phyloP scores from a whole-genome alignment of 1,284 basidiomycete genomes.

The Malassezia caprae region DNA sequence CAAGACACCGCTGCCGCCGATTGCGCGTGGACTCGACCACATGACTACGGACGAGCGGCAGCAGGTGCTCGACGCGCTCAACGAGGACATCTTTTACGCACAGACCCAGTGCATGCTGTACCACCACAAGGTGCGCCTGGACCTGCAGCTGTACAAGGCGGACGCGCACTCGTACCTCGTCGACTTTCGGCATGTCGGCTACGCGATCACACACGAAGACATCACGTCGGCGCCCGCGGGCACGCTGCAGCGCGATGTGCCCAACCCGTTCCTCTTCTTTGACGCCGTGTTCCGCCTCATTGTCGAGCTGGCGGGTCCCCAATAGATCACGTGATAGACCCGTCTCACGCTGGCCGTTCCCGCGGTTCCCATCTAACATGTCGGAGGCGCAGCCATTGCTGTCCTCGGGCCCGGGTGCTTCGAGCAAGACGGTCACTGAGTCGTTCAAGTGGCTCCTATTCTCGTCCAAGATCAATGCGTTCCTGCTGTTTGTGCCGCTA shows the following conservation, averaged over 20 bases:
- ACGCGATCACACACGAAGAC: constrained; percentile 53
- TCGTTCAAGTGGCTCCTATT: constrained; percentile 40
- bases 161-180: constrained; percentile 93
- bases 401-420: neutral
- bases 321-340: neutral
- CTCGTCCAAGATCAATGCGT: constrained; percentile 36
- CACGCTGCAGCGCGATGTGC: constrained; percentile 61
- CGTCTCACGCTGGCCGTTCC: neutral
- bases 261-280: constrained; percentile 85
- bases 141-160: constrained; percentile 89
- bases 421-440: constrained; percentile 17
- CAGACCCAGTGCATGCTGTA: constrained; percentile 65
- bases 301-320: constrained; percentile 30
- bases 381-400: constrained; percentile 11
- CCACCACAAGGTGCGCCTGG: constrained; percentile 59
- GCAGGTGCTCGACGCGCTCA: constrained; percentile 51
- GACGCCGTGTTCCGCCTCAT: constrained; percentile 71
- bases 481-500: constrained; percentile 46
- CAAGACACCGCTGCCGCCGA: constrained; percentile 36
- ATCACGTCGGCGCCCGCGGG: neutral
- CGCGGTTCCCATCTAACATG: neutral
- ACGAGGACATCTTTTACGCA: constrained; percentile 71
- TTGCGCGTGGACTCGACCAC: constrained; percentile 26
- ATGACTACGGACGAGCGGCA: constrained; percentile 30
- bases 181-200: constrained; percentile 93